These are phyloP conservation scores for Paxillus rubicundulus DNA, from an alignment of 768 basidiomycete species.

Conservation along the genomic window DNA sequence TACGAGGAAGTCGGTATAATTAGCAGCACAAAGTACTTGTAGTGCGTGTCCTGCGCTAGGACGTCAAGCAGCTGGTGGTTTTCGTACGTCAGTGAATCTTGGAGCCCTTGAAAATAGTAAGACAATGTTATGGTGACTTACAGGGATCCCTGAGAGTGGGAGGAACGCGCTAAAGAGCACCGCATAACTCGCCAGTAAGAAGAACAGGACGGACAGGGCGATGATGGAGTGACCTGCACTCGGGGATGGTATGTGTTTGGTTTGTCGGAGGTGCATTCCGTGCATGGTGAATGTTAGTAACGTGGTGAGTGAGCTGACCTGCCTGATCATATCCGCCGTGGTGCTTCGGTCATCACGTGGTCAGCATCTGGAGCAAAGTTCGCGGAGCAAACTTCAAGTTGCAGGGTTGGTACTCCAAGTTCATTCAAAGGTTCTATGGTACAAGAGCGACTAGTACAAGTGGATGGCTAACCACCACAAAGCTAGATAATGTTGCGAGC, in stretches of 20 bases:
- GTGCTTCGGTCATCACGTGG: no score
- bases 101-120: neutral
- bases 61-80: constrained; percentile 55
- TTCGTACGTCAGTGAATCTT: constrained; percentile 19
- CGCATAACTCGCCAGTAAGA: constrained; percentile 58
- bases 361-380: neutral
- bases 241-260: constrained; percentile 26
- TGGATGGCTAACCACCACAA: constrained; percentile 8
- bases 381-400: constrained; percentile 7
- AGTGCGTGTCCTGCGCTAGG: constrained; percentile 74
- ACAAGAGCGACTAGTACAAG: constrained; percentile 19
- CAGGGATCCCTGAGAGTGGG: constrained; percentile 49
- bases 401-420: no score
- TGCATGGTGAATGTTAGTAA: neutral
- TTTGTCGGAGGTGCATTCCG: constrained; percentile 10
- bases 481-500: constrained; percentile 10
- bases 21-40: constrained; percentile 83
- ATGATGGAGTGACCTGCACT: constrained; percentile 50
- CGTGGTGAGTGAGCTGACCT: neutral
- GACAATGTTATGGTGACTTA: constrained; percentile 32
- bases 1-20: constrained; percentile 80
- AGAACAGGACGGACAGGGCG: constrained; percentile 47
- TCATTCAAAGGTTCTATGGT: constrained; percentile 28
- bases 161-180: constrained; percentile 64
- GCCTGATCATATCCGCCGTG: no score